Evolutionary conservation across 1,284 basidiomycete species (phyloP).

Genomic region (Garcileccinum viscosum): DNA sequence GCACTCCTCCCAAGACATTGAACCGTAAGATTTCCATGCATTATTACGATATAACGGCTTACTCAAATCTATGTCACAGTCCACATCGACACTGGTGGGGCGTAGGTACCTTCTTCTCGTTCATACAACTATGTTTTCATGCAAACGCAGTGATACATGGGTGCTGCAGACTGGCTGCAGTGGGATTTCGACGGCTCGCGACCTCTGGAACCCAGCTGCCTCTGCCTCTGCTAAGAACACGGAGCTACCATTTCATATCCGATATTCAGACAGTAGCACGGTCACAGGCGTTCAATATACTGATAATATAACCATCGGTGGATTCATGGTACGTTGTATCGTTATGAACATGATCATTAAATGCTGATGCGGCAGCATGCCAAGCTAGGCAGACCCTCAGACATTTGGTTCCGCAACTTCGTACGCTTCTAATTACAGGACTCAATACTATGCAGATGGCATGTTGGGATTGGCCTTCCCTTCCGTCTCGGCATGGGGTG

Average conservation of each 20-base stretch:
- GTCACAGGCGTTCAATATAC: background rate
- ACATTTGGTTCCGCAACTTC: background rate
- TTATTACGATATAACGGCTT: background rate
- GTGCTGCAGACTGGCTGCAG: background rate
- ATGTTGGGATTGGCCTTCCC: background rate
- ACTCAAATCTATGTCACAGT: background rate
- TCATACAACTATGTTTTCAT: background rate
- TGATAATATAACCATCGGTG: background rate
- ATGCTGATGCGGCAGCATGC: background rate
- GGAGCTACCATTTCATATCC: background rate
- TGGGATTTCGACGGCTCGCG: background rate
- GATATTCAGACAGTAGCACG: background rate
- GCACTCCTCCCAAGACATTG: background rate
- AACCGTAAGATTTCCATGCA: background rate
- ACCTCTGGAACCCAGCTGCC: background rate
- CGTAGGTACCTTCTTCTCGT: background rate
- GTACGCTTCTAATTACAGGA: background rate
- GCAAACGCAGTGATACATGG: background rate
- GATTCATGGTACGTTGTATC: background rate
- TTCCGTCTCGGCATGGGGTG: background rate
- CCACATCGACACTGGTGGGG: background rate
- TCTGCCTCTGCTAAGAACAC: background rate
- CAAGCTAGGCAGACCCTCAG: background rate
- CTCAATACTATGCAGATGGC: background rate
- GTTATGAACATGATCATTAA: background rate